Percentiles rank a stretch among this genome's conserved stretches.
Evolutionary conservation across 2,329 filamentous ascomycete genomes (phyloP).

Genomic region (Neopestalotiopsis clavispora): DNA sequence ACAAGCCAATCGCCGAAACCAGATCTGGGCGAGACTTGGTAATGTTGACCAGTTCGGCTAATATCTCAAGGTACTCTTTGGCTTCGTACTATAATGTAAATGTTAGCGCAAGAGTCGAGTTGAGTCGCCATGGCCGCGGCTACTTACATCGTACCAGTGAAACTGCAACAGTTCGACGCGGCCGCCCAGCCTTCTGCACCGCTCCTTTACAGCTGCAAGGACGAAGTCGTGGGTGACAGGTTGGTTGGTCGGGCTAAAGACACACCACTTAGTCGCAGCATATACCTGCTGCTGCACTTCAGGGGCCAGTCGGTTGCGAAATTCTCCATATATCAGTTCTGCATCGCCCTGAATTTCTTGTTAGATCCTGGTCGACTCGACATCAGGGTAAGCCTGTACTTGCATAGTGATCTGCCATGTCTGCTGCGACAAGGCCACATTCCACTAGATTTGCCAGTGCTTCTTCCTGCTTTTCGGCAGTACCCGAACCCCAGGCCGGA

Average conservation of each 20-base stretch:
- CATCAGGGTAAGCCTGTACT: constrained; percentile 12
- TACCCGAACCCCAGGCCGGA: constrained; percentile 34
- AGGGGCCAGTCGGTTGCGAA: constrained; percentile 32
- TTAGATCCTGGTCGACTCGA: background rate
- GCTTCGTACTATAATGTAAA: constrained; percentile 33
- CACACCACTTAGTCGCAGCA: constrained; percentile 41
- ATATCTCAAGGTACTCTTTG: constrained; percentile 39
- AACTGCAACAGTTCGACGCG: constrained; percentile 41
- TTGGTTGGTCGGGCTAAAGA: constrained; percentile 32
- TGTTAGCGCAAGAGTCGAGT: background rate
- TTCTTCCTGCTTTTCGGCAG: constrained; percentile 29
- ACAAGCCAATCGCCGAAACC: constrained; percentile 37
- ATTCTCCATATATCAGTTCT: constrained; percentile 39
- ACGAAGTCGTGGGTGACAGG: constrained; percentile 34
- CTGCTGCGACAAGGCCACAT: constrained; percentile 33
- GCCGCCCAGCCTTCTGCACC: constrained; percentile 37
- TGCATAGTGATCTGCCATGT: constrained; percentile 44
- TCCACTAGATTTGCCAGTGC: constrained; percentile 31
- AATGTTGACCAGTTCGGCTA: constrained; percentile 35
- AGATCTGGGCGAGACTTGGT: constrained; percentile 33
- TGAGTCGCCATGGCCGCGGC: background rate
- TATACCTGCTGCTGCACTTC: constrained; percentile 28
- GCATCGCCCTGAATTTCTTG: constrained; percentile 34
- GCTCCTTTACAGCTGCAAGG: constrained; percentile 34
- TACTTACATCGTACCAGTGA: constrained; percentile 40